Evolutionary conservation across 208 protist species (phyloP).

Genomic region (Crithidia bombi): DNA sequence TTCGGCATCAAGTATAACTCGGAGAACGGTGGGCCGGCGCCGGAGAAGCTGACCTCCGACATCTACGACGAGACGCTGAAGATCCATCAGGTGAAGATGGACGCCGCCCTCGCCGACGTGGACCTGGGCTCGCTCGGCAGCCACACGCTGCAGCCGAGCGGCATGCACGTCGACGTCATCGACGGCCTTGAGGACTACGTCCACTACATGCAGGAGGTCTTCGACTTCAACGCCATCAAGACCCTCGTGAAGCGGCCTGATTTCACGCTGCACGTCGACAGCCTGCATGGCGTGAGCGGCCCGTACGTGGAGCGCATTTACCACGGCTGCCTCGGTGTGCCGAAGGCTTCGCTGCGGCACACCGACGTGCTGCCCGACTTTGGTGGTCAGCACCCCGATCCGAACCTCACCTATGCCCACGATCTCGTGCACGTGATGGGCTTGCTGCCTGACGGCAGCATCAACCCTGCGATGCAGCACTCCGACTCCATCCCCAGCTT

Average conservation of each 20-base stretch:
- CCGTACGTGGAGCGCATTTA: constrained; percentile 95
- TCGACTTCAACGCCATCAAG: constrained; percentile 93
- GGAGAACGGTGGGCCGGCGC: constrained; percentile 96
- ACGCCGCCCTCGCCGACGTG: constrained; percentile 54
- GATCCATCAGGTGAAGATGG: constrained; percentile 70
- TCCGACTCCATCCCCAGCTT: constrained; percentile 72
- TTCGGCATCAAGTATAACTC: constrained; percentile 99
- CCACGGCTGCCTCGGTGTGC: constrained; percentile 86
- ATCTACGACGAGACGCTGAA: constrained; percentile 93
- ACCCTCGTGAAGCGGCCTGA: constrained; percentile 68
- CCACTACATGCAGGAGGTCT: constrained; percentile 91
- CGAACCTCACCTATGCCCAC: constrained; percentile 97
- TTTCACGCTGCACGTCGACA: constrained; percentile 94
- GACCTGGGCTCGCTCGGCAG: constrained; percentile 58
- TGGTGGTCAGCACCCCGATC: constrained; percentile 97
- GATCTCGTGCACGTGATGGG: constrained; percentile 93
- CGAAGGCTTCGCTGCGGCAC: constrained; percentile 54
- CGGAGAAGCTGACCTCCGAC: constrained; percentile 92
- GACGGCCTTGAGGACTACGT: constrained; percentile 93
- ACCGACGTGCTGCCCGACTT: constrained; percentile 89
- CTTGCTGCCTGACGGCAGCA: constrained; percentile 58
- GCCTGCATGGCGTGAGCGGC: constrained; percentile 95
- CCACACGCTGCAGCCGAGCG: constrained; percentile 50
- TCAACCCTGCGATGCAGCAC: constrained; percentile 28
- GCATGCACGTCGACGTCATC: constrained; percentile 90